Conservation (phyloP, 2,329 filamentous ascomycete genomes). For the Graphiopsis chlorocephala region DNA sequence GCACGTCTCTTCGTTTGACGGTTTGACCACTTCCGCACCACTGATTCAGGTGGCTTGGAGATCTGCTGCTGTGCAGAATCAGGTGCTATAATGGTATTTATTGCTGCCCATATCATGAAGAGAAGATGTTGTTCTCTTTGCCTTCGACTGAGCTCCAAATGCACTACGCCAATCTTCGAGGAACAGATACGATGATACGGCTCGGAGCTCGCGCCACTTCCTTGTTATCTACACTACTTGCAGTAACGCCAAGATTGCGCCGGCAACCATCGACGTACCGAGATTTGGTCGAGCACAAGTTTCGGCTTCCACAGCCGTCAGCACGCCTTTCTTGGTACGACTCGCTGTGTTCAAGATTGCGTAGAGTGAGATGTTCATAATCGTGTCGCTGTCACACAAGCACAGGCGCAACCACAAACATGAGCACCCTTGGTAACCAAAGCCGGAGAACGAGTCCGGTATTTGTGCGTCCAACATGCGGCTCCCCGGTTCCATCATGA, state of each 20-base stretch:
- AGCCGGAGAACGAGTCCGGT: background rate
- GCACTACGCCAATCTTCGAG: background rate
- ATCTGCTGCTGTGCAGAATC: background rate
- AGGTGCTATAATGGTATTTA: background rate
- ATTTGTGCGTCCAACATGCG: background rate
- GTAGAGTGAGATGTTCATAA: background rate
- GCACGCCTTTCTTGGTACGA: background rate
- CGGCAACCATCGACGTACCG: conserved; percentile 3
- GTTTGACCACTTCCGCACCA: conserved; percentile 6
- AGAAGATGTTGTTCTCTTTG: background rate
- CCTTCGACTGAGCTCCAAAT: background rate
- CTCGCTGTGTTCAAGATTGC: background rate
- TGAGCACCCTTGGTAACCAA: background rate
- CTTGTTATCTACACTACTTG: background rate
- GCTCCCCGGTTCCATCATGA: background rate
- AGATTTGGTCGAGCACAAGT: conserved; percentile 3
- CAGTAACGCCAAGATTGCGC: conserved; percentile 3
- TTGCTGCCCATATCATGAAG: background rate
- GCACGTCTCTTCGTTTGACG: conserved; percentile 2
- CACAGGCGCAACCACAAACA: background rate
- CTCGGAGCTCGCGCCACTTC: background rate
- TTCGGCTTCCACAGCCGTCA: background rate
- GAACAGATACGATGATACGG: background rate
- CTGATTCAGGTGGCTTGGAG: background rate
- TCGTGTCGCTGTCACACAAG: background rate